Percentiles rank a stretch among this genome's conserved stretches.
Conservation (phyloP, 1,139 yeast genomes). For the Zygotorulaspora mrakii region DNA sequence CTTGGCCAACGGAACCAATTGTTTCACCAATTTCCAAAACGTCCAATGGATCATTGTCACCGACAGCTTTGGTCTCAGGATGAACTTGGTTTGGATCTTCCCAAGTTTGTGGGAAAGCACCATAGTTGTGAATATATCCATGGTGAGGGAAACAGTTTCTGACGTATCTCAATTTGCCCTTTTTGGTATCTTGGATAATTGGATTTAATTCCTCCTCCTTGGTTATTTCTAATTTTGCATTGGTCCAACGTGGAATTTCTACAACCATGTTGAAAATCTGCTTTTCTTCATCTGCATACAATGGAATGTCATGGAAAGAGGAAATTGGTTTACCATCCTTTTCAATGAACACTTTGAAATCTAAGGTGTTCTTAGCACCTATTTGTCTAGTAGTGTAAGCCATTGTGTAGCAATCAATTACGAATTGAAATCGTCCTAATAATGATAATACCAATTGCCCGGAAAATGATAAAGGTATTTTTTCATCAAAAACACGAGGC, state of each 20-base stretch:
- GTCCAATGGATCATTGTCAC: constrained; percentile 90
- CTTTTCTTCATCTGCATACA: constrained; percentile 59
- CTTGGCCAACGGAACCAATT: constrained; percentile 68
- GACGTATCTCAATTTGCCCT: constrained; percentile 78
- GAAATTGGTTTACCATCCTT: constrained; percentile 65
- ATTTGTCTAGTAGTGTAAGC: constrained; percentile 75
- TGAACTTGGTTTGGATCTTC: constrained; percentile 67
- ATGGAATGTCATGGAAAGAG: constrained; percentile 74
- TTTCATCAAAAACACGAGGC: too few species aligned
- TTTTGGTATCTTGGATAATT: constrained; percentile 79
- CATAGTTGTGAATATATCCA: constrained; percentile 89
- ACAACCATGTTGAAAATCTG: constrained; percentile 80
- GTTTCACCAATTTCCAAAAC: constrained; percentile 84
- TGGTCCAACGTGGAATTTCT: constrained; percentile 89
- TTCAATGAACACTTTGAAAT: constrained; percentile 77
- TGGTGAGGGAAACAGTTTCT: constrained; percentile 86
- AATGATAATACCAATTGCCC: too few species aligned
- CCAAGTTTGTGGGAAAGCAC: constrained; percentile 96
- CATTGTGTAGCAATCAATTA: constrained; percentile 41
- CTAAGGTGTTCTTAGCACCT: constrained; percentile 89
- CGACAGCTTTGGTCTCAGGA: constrained; percentile 74
- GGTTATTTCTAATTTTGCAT: constrained; percentile 82
- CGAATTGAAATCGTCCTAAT: too few species aligned
- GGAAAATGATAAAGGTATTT: too few species aligned
- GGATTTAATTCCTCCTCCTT: constrained; percentile 69